Evolutionary conservation across 768 basidiomycete species (phyloP).

Genomic region (Mycena latifolia): DNA sequence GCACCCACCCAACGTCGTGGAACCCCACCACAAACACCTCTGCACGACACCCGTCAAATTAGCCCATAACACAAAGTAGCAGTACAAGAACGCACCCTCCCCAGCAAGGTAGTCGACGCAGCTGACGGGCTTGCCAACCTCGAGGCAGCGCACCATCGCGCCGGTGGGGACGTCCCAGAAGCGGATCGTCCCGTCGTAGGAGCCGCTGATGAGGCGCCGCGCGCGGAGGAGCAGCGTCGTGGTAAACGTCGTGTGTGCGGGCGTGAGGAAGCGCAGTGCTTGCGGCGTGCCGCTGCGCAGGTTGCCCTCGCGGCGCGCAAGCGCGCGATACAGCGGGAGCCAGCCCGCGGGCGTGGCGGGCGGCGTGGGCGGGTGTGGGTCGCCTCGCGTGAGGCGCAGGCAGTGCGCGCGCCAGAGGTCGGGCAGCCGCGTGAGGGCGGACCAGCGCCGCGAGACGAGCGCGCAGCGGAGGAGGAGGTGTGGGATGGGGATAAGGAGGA

Average conservation of each 20-base stretch:
- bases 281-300: constrained; percentile 84
- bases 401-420: constrained; percentile 85
- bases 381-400: constrained; percentile 75
- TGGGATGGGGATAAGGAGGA: constrained; percentile 58
- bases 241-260: constrained; percentile 89
- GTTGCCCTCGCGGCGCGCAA: constrained; percentile 90
- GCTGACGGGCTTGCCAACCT: constrained; percentile 91
- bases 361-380: constrained; percentile 74
- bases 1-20: constrained; percentile 86
- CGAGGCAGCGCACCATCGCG: constrained; percentile 77
- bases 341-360: constrained; percentile 80
- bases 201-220: constrained; percentile 88
- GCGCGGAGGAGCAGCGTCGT: constrained; percentile 85
- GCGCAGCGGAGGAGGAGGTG: constrained; percentile 41
- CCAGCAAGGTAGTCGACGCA: constrained; percentile 90
- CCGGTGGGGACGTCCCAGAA: constrained; percentile 88
- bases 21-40: constrained; percentile 95
- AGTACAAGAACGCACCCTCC: constrained; percentile 63
- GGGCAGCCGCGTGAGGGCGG: constrained; percentile 68
- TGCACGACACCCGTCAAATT: constrained; percentile 41
- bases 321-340: constrained; percentile 81
- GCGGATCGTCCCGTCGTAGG: constrained; percentile 92
- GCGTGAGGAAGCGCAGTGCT: constrained; percentile 76
- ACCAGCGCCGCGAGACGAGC: constrained; percentile 56
- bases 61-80: too few species aligned